These are phyloP conservation scores for Jaenimonas drosophilae DNA, from an alignment of 208 protist species.

Conservation along the genomic window DNA sequence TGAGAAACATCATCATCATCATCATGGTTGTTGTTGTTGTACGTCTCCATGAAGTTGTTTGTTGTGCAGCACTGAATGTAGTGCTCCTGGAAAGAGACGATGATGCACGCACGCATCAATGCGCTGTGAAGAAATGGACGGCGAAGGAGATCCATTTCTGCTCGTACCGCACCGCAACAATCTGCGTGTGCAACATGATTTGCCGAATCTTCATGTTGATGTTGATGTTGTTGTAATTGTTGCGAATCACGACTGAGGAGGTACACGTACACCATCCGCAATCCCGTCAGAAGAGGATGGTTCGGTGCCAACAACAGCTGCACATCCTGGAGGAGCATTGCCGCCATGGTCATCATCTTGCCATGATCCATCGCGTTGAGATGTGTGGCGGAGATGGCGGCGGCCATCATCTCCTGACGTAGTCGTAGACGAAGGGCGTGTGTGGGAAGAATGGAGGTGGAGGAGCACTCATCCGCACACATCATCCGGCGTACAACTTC, in stretches of 20 bases:
- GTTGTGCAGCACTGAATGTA: constrained; percentile 32
- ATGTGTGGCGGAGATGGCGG: constrained; percentile 16
- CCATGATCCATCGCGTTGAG: constrained; percentile 16
- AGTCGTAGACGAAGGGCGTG: constrained; percentile 38
- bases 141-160: constrained; percentile 27
- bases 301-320: constrained; percentile 36
- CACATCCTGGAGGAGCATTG: constrained; percentile 40
- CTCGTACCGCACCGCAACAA: constrained; percentile 63
- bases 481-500: constrained; percentile 26
- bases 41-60: background rate
- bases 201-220: constrained; percentile 12
- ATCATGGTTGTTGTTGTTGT: constrained; percentile 9
- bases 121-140: constrained; percentile 48
- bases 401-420: constrained; percentile 33
- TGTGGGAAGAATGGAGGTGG: constrained; percentile 24
- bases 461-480: constrained; percentile 21
- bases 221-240: no score
- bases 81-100: constrained; percentile 70
- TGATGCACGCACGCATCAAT: constrained; percentile 42
- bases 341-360: constrained; percentile 26
- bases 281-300: constrained; percentile 45
- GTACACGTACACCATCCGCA: constrained; percentile 66
- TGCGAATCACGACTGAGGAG: constrained; percentile 28
- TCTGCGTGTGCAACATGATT: no score
- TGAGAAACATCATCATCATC: background rate